Evolutionary conservation across 352 stramenopile species (phyloP).

Genomic region (Phytophthora citricola): DNA sequence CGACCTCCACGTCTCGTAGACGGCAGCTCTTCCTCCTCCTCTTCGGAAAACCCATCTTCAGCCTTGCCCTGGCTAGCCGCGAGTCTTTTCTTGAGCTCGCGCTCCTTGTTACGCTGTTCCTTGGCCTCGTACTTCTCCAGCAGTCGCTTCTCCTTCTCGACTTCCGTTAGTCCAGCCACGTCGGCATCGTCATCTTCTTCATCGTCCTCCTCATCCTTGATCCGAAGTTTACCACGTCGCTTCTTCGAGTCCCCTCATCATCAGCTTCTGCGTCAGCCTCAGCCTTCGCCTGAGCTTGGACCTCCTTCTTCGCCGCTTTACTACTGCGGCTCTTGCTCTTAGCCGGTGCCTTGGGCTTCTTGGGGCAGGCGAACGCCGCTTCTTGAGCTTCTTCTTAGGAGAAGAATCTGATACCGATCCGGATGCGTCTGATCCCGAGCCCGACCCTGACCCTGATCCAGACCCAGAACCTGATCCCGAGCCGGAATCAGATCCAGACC

Average conservation of each 20-base stretch:
- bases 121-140: conserved; percentile 89
- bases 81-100: conserved; percentile 82
- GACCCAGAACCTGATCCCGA: conserved; percentile 43
- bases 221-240: conserved; percentile 44
- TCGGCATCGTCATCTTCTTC: conserved; percentile 69
- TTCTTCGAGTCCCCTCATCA: conserved; percentile 50
- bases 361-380: conserved; percentile 39
- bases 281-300: conserved; percentile 43
- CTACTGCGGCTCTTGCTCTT: conserved; percentile 37
- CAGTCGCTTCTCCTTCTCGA: conserved; percentile 88
- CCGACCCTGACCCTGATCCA: conserved; percentile 43
- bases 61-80: conserved; percentile 62
- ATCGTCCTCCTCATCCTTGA: conserved; percentile 49
- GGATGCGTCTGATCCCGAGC: conserved; percentile 39
- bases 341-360: conserved; percentile 40
- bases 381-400: conserved; percentile 62
- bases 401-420: conserved; percentile 27
- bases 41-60: conserved; percentile 41
- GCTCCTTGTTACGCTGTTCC: conserved; percentile 84
- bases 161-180: conserved; percentile 77
- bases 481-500: conserved; percentile 45
- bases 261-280: conserved; percentile 68
- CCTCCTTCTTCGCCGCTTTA: conserved; percentile 44
- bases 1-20: conserved; percentile 62
- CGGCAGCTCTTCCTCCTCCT: conserved; percentile 54